A percentile compares a stretch with the other conserved stretches of the same genome.
Evolutionary conservation across 1,284 basidiomycete species (phyloP).

Genomic region (Puccinia triticina): DNA sequence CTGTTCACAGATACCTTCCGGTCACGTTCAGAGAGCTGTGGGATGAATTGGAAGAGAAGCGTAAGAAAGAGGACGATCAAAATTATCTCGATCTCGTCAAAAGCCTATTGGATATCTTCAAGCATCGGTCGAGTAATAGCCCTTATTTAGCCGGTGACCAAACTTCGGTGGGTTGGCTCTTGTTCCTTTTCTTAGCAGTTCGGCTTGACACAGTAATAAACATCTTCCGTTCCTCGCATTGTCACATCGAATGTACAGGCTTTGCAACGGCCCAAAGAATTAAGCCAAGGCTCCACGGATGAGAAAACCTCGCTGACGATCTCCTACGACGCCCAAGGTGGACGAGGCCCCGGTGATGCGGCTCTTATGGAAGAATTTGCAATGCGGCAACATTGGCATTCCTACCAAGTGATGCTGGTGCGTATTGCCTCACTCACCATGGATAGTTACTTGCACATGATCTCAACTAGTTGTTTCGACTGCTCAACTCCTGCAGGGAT

Average conservation of each 20-base stretch:
- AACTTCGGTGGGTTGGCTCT: not conserved
- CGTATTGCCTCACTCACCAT: not conserved
- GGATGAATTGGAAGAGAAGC: slow-evolving; percentile 78
- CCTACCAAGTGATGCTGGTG: slow-evolving; percentile 87
- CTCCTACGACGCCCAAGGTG: not conserved
- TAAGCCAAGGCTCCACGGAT: not conserved
- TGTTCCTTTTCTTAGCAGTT: not conserved
- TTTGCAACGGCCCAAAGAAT: slow-evolving; percentile 13
- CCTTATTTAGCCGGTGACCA: slow-evolving; percentile 6
- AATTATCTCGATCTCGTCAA: slow-evolving; percentile 66
- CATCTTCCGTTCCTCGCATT: not conserved
- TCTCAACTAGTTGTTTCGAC: slow-evolving; percentile 53
- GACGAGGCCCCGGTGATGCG: slow-evolving; percentile 1
- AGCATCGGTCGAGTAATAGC: slow-evolving; percentile 15
- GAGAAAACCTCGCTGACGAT: not conserved
- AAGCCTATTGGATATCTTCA: slow-evolving; percentile 62
- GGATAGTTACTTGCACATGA: not conserved
- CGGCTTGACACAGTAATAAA: not conserved
- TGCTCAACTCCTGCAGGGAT: slow-evolving; percentile 63
- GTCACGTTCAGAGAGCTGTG: slow-evolving; percentile 83
- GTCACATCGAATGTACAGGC: not conserved
- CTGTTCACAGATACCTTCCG: slow-evolving; percentile 66
- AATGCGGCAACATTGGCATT: slow-evolving; percentile 67
- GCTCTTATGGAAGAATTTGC: slow-evolving; percentile 64
- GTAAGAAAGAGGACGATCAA: slow-evolving; percentile 69